Evolutionary conservation across 1,284 basidiomycete species (phyloP).

Genomic region (Cystobasidium pallidum): DNA sequence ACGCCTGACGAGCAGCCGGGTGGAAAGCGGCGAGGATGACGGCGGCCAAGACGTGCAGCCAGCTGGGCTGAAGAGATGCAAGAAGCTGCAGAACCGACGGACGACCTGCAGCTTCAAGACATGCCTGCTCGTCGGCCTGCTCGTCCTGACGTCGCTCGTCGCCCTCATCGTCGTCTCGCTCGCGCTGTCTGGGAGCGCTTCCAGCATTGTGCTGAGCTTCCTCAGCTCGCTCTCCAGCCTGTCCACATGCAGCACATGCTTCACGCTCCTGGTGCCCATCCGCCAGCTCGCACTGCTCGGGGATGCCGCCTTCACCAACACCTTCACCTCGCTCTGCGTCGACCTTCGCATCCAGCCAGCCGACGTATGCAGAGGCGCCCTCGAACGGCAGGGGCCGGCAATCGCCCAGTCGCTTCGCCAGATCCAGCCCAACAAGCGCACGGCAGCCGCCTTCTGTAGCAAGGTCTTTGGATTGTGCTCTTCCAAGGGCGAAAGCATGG

Average conservation of each 20-base stretch:
- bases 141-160: conserved; percentile 5
- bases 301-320: conserved; percentile 51
- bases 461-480: conserved; percentile 64
- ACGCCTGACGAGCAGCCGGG: conserved; percentile 3
- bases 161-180: conserved; percentile 17
- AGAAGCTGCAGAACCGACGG: neutral
- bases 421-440: conserved; percentile 61
- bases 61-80: neutral
- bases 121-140: conserved; percentile 2
- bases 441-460: conserved; percentile 65
- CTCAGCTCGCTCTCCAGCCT: conserved; percentile 29
- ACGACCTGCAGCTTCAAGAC: neutral
- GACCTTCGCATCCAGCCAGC: conserved; percentile 56
- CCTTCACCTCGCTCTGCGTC: conserved; percentile 51
- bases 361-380: conserved; percentile 65
- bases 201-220: conserved; percentile 33
- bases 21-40: neutral
- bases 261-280: conserved; percentile 51
- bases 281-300: conserved; percentile 52
- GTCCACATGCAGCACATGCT: conserved; percentile 50
- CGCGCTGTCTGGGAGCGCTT: neutral
- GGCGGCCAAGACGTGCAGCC: neutral
- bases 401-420: conserved; percentile 64
- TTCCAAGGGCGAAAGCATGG: conserved; percentile 52
- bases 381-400: conserved; percentile 63